Evolutionary conservation across 345 rosid genomes (phyloP).

Genomic region (Cardamine chenopodiifolia): DNA sequence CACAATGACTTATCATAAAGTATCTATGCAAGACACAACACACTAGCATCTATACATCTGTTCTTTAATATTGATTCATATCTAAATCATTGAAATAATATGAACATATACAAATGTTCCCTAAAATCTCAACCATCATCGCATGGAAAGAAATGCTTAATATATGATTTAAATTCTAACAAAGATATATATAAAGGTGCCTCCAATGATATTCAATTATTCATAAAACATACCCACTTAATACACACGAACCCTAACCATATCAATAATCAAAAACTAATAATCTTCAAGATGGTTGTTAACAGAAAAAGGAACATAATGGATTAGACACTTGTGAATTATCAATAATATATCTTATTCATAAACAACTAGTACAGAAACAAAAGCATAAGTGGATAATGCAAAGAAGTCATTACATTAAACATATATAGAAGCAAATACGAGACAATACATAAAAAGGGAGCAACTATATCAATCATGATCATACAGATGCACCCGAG

Average conservation of each 20-base stretch:
- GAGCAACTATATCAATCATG: not conserved
- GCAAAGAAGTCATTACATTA: slow-evolving; percentile 22
- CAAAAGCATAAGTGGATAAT: slow-evolving; percentile 22
- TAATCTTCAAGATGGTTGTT: not conserved
- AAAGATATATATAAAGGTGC: not conserved
- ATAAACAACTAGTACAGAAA: slow-evolving; percentile 29
- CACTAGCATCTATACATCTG: not conserved
- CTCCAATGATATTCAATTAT: not conserved
- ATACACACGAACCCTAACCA: slow-evolving; percentile 33
- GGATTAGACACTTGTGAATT: slow-evolving; percentile 8
- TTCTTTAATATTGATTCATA: not conserved
- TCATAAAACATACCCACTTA: slow-evolving; percentile 5
- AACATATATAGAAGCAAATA: slow-evolving; percentile 22
- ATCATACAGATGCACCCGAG: slow-evolving; percentile 39
- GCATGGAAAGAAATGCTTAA: slow-evolving; percentile 27
- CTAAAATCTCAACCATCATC: slow-evolving; percentile 22
- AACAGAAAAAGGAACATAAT: not conserved
- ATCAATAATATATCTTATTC: slow-evolving; percentile 25
- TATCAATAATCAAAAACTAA: not conserved
- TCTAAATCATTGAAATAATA: slow-evolving; percentile 3
- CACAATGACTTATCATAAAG: slow-evolving; percentile 2
- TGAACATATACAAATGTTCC: not conserved
- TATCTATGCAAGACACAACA: slow-evolving; percentile 1
- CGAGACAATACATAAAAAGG: slow-evolving; percentile 25
- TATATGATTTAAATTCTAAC: not conserved